Conservation (phyloP, 495 filamentous ascomycete genomes). For the Penicillium cosmopolitanum region DNA sequence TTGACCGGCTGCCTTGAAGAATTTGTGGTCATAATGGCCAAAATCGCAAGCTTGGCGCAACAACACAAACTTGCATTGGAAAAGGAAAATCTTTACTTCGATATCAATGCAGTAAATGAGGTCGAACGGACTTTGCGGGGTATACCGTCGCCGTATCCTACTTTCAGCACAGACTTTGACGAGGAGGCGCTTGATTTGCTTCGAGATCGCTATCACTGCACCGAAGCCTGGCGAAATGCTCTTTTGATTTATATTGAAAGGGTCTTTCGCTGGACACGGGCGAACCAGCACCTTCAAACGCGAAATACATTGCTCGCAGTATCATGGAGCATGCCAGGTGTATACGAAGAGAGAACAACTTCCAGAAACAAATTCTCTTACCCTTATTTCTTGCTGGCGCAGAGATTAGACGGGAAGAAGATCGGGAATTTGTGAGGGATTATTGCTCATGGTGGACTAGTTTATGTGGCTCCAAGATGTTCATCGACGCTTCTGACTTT, state of each 20-base stretch:
- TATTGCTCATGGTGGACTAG: slow-evolving; percentile 8
- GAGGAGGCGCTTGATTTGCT: slow-evolving; percentile 24
- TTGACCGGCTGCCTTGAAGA: slow-evolving; percentile 24
- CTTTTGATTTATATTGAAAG: slow-evolving; percentile 29
- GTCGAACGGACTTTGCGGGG: slow-evolving; percentile 12
- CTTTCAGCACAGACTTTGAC: slow-evolving; percentile 4
- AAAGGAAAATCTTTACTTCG: slow-evolving; percentile 25
- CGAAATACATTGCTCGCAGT: slow-evolving; percentile 5
- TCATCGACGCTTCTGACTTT: slow-evolving; percentile 7
- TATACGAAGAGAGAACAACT: slow-evolving; percentile 8
- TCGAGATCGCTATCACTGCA: slow-evolving; percentile 25
- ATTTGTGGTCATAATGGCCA: slow-evolving; percentile 18
- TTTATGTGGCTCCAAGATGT: slow-evolving; percentile 10
- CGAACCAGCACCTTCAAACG: background rate
- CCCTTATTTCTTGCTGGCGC: slow-evolving; percentile 6
- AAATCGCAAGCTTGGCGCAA: slow-evolving; percentile 18
- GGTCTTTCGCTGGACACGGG: slow-evolving; percentile 25
- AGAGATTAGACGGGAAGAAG: slow-evolving; percentile 7
- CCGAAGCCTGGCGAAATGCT: slow-evolving; percentile 29
- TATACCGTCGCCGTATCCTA: background rate
- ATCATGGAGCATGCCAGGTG: slow-evolving; percentile 10
- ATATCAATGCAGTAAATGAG: slow-evolving; percentile 19
- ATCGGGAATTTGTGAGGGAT: slow-evolving; percentile 5
- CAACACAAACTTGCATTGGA: slow-evolving; percentile 20
- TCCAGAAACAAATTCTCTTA: slow-evolving; percentile 8